Evolutionary conservation across 2,329 filamentous ascomycete species (phyloP).

Genomic region (Biscogniauxia mediterranea): DNA sequence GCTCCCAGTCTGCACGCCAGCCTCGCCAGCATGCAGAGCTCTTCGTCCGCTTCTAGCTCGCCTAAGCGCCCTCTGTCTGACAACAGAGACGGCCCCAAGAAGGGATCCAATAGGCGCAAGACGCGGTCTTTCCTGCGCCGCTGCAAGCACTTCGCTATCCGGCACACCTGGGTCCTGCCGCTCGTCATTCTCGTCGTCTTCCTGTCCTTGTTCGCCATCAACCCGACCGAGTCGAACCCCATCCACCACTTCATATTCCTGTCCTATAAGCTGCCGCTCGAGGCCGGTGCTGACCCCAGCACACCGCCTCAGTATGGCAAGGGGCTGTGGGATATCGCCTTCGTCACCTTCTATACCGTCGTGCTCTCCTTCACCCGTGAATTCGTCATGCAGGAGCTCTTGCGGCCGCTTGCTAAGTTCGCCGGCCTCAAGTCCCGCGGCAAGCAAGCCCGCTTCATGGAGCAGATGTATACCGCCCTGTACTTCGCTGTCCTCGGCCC

Average conservation of each 20-base stretch:
- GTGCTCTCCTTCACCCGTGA: conserved; percentile 92
- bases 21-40: conserved; percentile 42
- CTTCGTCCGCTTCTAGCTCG: conserved; percentile 21
- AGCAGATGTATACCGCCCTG: conserved; percentile 89
- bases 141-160: conserved; percentile 49
- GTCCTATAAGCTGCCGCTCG: conserved; percentile 71
- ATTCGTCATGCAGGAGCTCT: conserved; percentile 89
- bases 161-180: conserved; percentile 64
- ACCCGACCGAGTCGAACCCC: conserved; percentile 76
- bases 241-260: conserved; percentile 83
- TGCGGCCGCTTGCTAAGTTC: conserved; percentile 71
- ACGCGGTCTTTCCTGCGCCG: conserved; percentile 54
- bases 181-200: conserved; percentile 65
- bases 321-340: conserved; percentile 80
- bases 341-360: conserved; percentile 85
- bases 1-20: conserved; percentile 54
- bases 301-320: conserved; percentile 76
- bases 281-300: conserved; percentile 38
- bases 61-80: conserved; percentile 21
- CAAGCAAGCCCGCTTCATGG: conserved; percentile 92
- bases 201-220: conserved; percentile 67
- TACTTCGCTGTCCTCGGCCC: conserved; percentile 86
- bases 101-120: conserved; percentile 54
- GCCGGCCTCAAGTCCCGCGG: conserved; percentile 68
- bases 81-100: conserved; percentile 35